Base-by-base conservation (phyloP, 2,329 filamentous ascomycete genomes). In the Microsporum ferrugineum region DNA sequence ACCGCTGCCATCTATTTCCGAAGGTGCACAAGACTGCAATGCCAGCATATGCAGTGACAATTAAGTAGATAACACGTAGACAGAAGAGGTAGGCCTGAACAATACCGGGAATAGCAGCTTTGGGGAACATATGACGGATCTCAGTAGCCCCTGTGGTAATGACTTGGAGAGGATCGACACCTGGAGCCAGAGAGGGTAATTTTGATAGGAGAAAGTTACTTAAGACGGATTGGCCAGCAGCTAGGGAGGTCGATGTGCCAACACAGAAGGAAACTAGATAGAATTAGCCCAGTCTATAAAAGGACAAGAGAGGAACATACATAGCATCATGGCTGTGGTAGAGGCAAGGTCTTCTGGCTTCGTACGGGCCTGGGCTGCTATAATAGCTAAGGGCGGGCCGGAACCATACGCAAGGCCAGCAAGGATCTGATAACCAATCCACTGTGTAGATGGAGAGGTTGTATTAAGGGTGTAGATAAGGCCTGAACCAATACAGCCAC, bases 181-280 rank as follows among this genome's bases (percentile, higher is more conserved):
- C 45, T 2, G 69, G 70, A 6, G 72, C 64, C 4, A 68, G 68
- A 14, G 61, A 34, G 12, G 61, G 60, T 1, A 29, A 64, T 63
- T 29, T 55, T 60, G 5, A 27, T 57, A 39, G 61, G 59, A 47
- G 69, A 43, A 41, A 47, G 45, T 34, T 66, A 58, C 23, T 70
- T 66, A 79, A 78, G 14, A 58, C 55, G n/a, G 38, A 69, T 66
- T 79, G 75, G 0, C 69, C 72, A 7, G 74, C 73, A 2, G 75
- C 72, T 55, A 78, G 69, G 61, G 75, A 76, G 41, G 80, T 66
- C 3, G 75, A 72, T 6, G 76, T 76, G 14, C 73, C 73, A n/a
- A 76, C 65, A 23, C 58, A 60, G 23, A 60, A 60, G 17, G 58
- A 23, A 72, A 74, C 45, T 49, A 29, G 3, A 49, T 12, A 29